Base-by-base conservation (phyloP, 164 flowering plant genomes). In the Vitis riparia region DNA sequence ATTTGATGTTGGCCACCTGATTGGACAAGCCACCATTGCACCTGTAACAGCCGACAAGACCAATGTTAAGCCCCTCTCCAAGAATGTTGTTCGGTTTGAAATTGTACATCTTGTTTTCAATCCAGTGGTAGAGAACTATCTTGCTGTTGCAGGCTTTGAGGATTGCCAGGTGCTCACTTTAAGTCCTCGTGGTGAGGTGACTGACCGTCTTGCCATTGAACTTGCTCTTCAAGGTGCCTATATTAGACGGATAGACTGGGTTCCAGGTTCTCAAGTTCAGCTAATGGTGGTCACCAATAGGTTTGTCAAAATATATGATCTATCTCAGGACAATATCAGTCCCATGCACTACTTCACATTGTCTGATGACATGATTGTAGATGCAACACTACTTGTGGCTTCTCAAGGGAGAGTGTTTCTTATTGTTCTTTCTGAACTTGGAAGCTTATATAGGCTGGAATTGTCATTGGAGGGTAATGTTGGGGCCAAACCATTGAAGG, bases 241-340 rank as follows among this genome's bases (percentile, higher is more conserved):
- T 82, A 91, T 96, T 37, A 89, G 95, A 63, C 83, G 85, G 66
- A 79, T 93, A 51, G 98, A 93, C 44, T 96, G 99, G 99, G 88
- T 96, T 77, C 99, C 97, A 15, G 98, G 97, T 69, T 90, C 97
- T 63, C 98, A 92, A 74, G 98, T 93, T 74, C 97, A 96, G 70
- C 82, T 96, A 65, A 88, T 96, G 95, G 98, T 93, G 74, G 94
- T 91, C 15, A 91, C 99, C 44, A 92, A 92, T 77, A 82, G 62
- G 71, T 96, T 91, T 84, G 92, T 96, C 73, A 96, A 96, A 74
- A 91, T 96, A 71, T 96, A 88, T 82, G 99, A 96, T 80, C 82
- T 96, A 2, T 92, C 98, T 30, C 95, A 84, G 76, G 99, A 96
- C 73, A 96, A 86, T 73, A 93, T 96, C 62, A 91, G 99, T 72